A percentile compares a stretch with the other conserved stretches of the same genome.
These are phyloP conservation scores for Pezicula carpinea DNA, from an alignment of 2,329 filamentous ascomycete species.

Conservation along the genomic window DNA sequence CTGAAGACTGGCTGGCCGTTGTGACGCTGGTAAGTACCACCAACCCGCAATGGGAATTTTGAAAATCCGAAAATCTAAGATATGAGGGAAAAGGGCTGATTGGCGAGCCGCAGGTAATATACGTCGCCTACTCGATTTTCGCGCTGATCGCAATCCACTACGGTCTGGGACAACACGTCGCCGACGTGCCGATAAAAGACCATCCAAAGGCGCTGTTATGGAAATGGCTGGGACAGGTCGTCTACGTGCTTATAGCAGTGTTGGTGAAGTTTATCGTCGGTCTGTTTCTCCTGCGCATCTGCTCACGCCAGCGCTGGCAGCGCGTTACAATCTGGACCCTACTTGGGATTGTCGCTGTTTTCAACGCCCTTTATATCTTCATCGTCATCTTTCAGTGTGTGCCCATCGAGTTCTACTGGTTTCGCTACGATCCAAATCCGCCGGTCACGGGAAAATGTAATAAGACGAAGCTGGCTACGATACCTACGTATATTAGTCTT, in stretches of 20 bases:
- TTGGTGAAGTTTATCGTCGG: constrained; percentile 32
- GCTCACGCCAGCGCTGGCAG: constrained; percentile 16
- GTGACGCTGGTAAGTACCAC: constrained; percentile 34
- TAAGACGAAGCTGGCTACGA: constrained; percentile 19
- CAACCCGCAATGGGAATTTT: too few relatives aligned
- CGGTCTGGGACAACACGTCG: constrained; percentile 14
- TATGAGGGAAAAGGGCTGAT: too few relatives aligned
- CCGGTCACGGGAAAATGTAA: constrained; percentile 25
- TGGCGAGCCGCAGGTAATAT: constrained; percentile 2
- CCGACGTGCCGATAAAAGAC: constrained; percentile 5
- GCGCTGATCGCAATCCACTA: constrained; percentile 8
- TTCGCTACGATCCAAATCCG: constrained; percentile 18
- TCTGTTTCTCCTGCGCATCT: constrained; percentile 30
- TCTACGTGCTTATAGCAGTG: constrained; percentile 30
- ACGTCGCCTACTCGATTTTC: constrained; percentile 10
- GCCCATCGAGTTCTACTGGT: constrained; percentile 31
- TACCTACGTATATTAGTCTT: constrained; percentile 32
- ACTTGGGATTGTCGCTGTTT: constrained; percentile 26
- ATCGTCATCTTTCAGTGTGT: constrained; percentile 31
- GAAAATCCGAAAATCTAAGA: too few relatives aligned
- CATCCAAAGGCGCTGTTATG: constrained; percentile 9
- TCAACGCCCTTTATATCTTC: constrained; percentile 30
- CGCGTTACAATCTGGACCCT: constrained; percentile 27
- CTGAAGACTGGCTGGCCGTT: constrained; percentile 45
- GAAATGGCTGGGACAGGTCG: constrained; percentile 28